These are phyloP conservation scores for Annulohypoxylon moriforme DNA, from an alignment of 495 filamentous ascomycete species.

Conservation along the genomic window DNA sequence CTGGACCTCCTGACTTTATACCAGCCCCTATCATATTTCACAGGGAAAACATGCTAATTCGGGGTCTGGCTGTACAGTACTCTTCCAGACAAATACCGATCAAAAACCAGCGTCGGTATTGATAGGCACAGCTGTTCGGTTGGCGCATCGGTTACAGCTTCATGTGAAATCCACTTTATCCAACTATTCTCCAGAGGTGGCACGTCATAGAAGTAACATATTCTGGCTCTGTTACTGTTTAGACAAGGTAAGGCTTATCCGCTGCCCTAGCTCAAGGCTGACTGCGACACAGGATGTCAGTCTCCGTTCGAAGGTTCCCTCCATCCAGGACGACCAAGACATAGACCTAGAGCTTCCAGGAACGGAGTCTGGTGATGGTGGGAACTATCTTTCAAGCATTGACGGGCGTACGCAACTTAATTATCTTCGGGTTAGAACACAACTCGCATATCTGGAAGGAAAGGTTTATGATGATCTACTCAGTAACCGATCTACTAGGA, in stretches of 20 bases:
- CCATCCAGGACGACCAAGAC: conserved; percentile 46
- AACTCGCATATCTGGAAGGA: conserved; percentile 47
- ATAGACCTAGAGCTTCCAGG: conserved; percentile 47
- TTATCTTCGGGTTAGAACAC: conserved; percentile 43
- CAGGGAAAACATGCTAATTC: background rate
- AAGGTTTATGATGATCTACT: conserved; percentile 46
- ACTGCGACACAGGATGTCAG: conserved; percentile 43
- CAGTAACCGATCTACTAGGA: conserved; percentile 45
- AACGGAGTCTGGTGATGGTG: conserved; percentile 26
- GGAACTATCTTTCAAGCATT: conserved; percentile 38
- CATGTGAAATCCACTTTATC: conserved; percentile 35
- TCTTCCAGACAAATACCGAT: conserved; percentile 45
- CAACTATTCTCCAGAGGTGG: conserved; percentile 38
- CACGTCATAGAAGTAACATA: conserved; percentile 44
- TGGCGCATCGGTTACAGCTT: conserved; percentile 45
- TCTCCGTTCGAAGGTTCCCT: conserved; percentile 44
- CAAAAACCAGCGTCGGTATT: conserved; percentile 47
- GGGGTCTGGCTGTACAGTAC: conserved; percentile 10
- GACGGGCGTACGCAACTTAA: conserved; percentile 44
- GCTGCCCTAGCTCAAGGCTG: background rate
- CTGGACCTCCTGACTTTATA: background rate
- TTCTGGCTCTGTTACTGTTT: conserved; percentile 51
- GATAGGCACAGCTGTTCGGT: conserved; percentile 48
- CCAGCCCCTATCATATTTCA: background rate
- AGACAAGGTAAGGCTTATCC: conserved; percentile 40